Evolutionary conservation across 257 asterid species (phyloP), one percentile per base, ranked within the genome.

Genomic region (Thymus quinquecostatus): DNA sequence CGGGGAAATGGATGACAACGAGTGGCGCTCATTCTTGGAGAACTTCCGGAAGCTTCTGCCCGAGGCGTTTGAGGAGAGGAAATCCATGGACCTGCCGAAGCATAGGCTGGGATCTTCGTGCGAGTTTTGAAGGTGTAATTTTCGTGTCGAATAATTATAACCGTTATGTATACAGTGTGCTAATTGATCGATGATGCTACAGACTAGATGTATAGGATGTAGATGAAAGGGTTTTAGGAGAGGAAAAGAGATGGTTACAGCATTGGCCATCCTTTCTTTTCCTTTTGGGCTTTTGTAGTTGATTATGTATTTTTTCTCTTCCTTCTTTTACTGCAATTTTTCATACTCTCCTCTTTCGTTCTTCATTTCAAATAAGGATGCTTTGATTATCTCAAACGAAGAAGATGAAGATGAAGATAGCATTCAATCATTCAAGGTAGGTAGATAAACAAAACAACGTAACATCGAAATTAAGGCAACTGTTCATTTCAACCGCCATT

Each of bases 101-200:
- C 93, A 83, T 66, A 83, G 97, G 81, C 64, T 94, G 81, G 92
- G 94, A 86, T 79, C 91, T 76, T 92, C 98, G 66, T 93, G 92
- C 77, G 91, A 91, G 69, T 91, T 88, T 80, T 86, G 89, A 90
- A 73, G 73, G 34, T 53, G 77, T 53, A 45, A 53, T 51, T 21
- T 36, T 50, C 45, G 72, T 56, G 62, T 71, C 76, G 29, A 70
- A 66, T 65, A 76, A 54, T 66, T 55, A 21, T 70, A 72, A 43
- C 11, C 9, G 9, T 6, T 21, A 56, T 50, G 70, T 71, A 70
- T 68, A 76, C 41, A 62, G 13, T 53, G 32, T 29, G 55, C 79
- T 60, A 77, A 76, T 36, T 65, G 58, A 21, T 21, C 21, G 21
- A 49, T 33, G 55, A 51, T 51, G 29, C 57, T 73, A 3, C 30